Conservation (phyloP, 1,284 basidiomycete species). For the Ganoderma leucocontextum region DNA sequence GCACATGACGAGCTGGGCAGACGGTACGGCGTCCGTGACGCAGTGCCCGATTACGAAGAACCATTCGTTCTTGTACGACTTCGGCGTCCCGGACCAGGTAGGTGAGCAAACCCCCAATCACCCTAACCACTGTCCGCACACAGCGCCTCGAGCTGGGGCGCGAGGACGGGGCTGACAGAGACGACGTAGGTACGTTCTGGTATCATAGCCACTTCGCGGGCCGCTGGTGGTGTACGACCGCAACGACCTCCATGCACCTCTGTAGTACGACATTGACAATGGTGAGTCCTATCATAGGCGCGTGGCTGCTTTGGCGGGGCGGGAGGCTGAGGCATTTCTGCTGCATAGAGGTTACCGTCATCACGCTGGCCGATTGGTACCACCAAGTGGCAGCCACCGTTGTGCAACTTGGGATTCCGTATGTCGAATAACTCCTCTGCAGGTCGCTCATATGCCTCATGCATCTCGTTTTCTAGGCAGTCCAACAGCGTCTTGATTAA, state of each 20-base stretch:
- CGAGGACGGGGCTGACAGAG: background rate
- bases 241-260: slow-evolving; percentile 45
- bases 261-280: slow-evolving; percentile 55
- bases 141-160: no score
- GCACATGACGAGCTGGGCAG: slow-evolving; percentile 40
- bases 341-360: slow-evolving; percentile 34
- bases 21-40: slow-evolving; percentile 45
- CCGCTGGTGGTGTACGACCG: slow-evolving; percentile 52
- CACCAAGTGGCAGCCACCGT: slow-evolving; percentile 24
- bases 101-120: no score
- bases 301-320: no score
- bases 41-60: slow-evolving; percentile 58
- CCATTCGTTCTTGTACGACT: slow-evolving; percentile 50
- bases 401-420: background rate
- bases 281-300: slow-evolving; percentile 36
- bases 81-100: slow-evolving; percentile 39
- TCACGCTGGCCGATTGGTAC: slow-evolving; percentile 39
- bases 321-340: background rate
- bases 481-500: slow-evolving; percentile 57
- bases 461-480: slow-evolving; percentile 1
- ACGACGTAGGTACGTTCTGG: slow-evolving; percentile 33
- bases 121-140: no score
- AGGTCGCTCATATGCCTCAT: background rate
- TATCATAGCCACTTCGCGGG: slow-evolving; percentile 41
- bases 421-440: background rate